phyloP scores from a whole-genome alignment of 805 yeast genomes.

The Candida palmyrensis region DNA sequence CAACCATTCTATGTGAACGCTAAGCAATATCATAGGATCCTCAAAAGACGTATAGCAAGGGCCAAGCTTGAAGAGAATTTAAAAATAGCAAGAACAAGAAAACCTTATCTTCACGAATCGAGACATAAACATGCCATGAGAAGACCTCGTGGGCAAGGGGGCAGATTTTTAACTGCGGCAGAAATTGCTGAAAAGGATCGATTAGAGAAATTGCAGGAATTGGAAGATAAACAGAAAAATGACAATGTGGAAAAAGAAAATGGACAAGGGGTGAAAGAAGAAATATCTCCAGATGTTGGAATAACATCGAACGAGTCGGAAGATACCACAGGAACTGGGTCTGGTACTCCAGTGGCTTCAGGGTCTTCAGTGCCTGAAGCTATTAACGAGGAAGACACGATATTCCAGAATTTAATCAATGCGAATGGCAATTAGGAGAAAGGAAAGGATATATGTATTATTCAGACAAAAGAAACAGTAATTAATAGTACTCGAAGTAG shows the following conservation, averaged over 20 bases:
- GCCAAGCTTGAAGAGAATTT: conserved; percentile 88
- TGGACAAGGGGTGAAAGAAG: background rate
- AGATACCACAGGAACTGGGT: no score
- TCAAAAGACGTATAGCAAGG: conserved; percentile 89
- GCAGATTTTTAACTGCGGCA: conserved; percentile 93
- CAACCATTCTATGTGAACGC: conserved; percentile 98
- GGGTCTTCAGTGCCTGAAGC: conserved; percentile 2
- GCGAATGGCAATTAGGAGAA: conserved; percentile 1
- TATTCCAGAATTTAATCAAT: conserved; percentile 13
- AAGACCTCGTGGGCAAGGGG: conserved; percentile 98
- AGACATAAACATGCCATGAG: conserved; percentile 99
- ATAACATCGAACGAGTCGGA: no score
- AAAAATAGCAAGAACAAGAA: conserved; percentile 82
- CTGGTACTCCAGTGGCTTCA: no score
- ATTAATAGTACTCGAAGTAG: no score
- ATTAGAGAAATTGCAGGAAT: conserved; percentile 31
- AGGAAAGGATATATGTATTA: background rate
- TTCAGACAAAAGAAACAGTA: no score
- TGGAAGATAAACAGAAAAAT: conserved; percentile 19
- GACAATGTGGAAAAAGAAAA: conserved; percentile 2
- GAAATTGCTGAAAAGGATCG: conserved; percentile 43
- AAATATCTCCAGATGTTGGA: background rate
- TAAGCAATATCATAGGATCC: conserved; percentile 91
- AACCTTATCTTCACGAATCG: conserved; percentile 93
- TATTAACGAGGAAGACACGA: conserved; percentile 11